These are phyloP conservation scores for Endogone sp. DNA, from an alignment of 192 early-diverging fungal genomes.

Conservation along the genomic window DNA sequence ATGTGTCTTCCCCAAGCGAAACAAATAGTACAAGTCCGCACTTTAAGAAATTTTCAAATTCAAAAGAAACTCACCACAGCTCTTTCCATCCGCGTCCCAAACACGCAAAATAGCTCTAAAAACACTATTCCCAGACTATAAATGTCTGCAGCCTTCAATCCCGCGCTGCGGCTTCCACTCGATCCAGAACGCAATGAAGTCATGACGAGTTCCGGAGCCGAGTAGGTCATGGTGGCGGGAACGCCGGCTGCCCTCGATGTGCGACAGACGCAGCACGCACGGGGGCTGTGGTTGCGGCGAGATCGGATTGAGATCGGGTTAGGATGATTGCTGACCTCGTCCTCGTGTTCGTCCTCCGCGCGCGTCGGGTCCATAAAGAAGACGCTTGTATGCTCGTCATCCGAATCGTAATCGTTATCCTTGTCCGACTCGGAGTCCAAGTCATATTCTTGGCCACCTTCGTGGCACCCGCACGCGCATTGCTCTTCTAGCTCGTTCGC, in stretches of 20 bases:
- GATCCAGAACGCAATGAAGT: background rate
- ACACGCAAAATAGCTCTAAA: background rate
- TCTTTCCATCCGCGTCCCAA: background rate
- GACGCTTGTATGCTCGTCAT: background rate
- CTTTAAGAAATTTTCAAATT: background rate
- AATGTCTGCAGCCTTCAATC: background rate
- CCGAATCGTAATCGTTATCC: background rate
- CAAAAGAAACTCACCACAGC: background rate
- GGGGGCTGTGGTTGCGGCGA: background rate
- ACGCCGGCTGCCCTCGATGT: background rate
- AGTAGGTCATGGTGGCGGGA: background rate
- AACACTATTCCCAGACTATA: background rate
- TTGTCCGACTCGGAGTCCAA: background rate
- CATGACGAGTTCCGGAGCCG: background rate
- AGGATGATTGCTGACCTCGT: background rate
- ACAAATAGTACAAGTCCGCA: too few species aligned
- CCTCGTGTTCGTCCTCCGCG: background rate
- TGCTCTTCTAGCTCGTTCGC: background rate
- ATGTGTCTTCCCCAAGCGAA: too few species aligned
- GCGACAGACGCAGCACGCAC: background rate
- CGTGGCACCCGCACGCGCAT: background rate
- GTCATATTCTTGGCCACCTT: background rate
- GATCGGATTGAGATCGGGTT: background rate
- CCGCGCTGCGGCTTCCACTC: background rate
- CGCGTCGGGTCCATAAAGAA: background rate